Percentiles rank a stretch among this genome's conserved stretches.
Conservation (phyloP, 768 basidiomycete species). For the Hypholoma sublateritium region DNA sequence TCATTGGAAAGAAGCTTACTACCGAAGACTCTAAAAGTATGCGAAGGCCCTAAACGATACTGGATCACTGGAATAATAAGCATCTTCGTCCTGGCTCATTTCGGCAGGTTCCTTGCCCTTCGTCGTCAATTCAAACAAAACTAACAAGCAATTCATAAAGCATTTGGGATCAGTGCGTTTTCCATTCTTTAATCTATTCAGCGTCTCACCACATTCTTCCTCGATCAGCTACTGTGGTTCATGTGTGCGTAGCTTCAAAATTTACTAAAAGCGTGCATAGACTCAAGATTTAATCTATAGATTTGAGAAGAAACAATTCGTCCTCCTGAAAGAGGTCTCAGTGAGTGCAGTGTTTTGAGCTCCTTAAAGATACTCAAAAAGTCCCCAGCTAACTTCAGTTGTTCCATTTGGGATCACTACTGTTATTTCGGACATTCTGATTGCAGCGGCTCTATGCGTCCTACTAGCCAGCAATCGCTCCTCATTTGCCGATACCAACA, state of each 20-base stretch:
- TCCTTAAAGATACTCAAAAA: neutral
- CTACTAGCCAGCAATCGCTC: slow-evolving; percentile 40
- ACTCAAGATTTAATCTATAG: slow-evolving; percentile 18
- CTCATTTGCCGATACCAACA: slow-evolving; percentile 41
- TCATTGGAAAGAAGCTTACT: neutral
- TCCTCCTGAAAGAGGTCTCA: slow-evolving; percentile 31
- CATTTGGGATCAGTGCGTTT: slow-evolving; percentile 37
- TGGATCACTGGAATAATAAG: slow-evolving; percentile 36
- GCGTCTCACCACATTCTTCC: neutral
- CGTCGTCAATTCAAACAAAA: neutral
- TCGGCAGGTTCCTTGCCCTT: slow-evolving; percentile 28
- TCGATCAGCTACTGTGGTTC: slow-evolving; percentile 35
- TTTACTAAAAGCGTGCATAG: neutral
- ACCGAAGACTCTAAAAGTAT: slow-evolving; percentile 26
- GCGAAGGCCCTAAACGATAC: slow-evolving; percentile 30
- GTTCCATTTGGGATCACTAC: slow-evolving; percentile 46
- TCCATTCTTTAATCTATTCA: neutral
- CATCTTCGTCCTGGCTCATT: slow-evolving; percentile 38
- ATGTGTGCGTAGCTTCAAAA: slow-evolving; percentile 20
- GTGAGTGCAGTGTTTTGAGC: slow-evolving; percentile 22
- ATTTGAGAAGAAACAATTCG: slow-evolving; percentile 37
- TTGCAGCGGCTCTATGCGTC: slow-evolving; percentile 42
- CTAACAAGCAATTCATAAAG: slow-evolving; percentile 17
- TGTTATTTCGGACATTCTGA: slow-evolving; percentile 45
- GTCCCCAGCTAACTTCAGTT: slow-evolving; percentile 30